Percentiles rank a stretch among this genome's conserved stretches.
phyloP scores from a whole-genome alignment of 345 rosid genomes.

The Capsella bursapastoris region DNA sequence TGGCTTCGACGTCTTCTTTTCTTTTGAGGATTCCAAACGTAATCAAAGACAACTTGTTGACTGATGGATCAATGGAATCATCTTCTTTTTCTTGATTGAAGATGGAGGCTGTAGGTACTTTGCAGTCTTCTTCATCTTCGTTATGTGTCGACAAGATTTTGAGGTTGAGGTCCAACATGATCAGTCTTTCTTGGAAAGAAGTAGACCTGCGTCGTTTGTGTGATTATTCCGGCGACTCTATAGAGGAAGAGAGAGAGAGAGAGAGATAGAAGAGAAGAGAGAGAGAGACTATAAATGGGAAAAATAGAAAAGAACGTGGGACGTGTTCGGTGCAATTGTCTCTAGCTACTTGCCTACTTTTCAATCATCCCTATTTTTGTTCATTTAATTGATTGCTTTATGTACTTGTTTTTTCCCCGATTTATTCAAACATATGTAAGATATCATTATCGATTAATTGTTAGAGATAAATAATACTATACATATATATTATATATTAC shows the following conservation, averaged over 20 bases:
- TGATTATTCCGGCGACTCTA: constrained; percentile 5
- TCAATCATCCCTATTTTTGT: constrained; percentile 7
- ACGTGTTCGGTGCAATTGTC: constrained; percentile 22
- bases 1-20: neutral
- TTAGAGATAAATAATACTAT: neutral
- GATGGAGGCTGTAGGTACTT: constrained; percentile 23
- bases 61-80: neutral
- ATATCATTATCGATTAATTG: neutral
- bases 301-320: constrained; percentile 17
- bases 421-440: neutral
- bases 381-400: neutral
- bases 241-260: neutral
- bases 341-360: constrained; percentile 14
- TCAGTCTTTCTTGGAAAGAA: neutral
- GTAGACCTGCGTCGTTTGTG: neutral
- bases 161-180: constrained; percentile 41
- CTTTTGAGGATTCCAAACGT: constrained; percentile 25
- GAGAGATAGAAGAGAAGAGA: constrained; percentile 11
- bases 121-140: constrained; percentile 15
- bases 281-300: constrained; percentile 2
- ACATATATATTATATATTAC: no score
- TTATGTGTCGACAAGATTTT: constrained; percentile 25
- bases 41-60: constrained; percentile 14
- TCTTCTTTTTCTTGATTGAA: neutral
- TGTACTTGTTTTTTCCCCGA: neutral